Evolutionary conservation across 2,329 filamentous ascomycete species (phyloP).

Genomic region (Neofusicoccum parvum): DNA sequence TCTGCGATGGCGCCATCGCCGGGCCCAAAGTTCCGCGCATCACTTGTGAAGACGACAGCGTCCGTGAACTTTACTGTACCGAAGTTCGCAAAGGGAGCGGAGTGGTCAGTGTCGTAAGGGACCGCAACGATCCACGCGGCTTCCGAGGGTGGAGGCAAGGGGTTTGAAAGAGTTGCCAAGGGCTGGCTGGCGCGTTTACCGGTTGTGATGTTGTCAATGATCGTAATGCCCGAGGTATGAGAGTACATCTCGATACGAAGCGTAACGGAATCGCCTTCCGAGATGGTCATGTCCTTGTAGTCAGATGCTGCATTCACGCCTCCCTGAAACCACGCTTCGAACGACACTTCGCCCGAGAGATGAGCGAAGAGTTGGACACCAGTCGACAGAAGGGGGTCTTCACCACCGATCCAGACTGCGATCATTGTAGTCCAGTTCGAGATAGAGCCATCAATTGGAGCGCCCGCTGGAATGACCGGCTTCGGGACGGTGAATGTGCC

Average conservation of each 20-base stretch:
- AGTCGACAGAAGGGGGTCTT: background rate
- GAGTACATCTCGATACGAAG: conserved; percentile 43
- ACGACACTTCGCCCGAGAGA: too few relatives aligned
- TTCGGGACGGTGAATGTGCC: conserved; percentile 58
- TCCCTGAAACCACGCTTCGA: too few relatives aligned
- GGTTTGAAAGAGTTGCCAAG: conserved; percentile 37
- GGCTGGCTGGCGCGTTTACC: conserved; percentile 56
- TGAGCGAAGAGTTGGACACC: too few relatives aligned
- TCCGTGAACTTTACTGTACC: conserved; percentile 15
- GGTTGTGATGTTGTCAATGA: conserved; percentile 55
- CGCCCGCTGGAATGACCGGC: conserved; percentile 40
- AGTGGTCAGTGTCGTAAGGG: background rate
- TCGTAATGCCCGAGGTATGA: conserved; percentile 48
- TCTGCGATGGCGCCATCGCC: background rate
- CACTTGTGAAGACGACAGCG: conserved; percentile 2
- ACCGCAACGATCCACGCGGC: conserved; percentile 24
- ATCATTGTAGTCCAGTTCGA: background rate
- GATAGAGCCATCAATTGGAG: too few relatives aligned
- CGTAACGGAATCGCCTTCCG: conserved; percentile 47
- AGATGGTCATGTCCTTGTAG: conserved; percentile 35
- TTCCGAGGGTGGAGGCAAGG: conserved; percentile 13
- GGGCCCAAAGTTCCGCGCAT: conserved; percentile 24
- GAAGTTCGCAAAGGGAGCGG: conserved; percentile 17
- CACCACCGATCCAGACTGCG: background rate
- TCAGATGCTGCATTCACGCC: background rate